phyloP scores from a whole-genome alignment of 805 yeast species.

The Saccharomycopsis malanga region DNA sequence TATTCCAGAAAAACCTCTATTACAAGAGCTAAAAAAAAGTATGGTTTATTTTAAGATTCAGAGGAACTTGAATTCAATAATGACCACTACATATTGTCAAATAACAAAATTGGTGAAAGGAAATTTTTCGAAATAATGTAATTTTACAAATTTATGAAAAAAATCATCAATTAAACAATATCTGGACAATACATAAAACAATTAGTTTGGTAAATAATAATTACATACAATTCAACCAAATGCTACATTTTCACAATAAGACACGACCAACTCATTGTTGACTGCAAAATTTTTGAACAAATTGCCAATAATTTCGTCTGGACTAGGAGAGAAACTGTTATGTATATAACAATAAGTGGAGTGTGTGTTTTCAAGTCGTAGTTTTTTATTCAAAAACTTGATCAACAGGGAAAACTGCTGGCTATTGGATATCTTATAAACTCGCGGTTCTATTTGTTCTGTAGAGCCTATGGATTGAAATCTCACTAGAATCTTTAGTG shows the following conservation, averaged over 20 bases:
- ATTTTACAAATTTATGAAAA: background rate
- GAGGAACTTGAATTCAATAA: too few species aligned
- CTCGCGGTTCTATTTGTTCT: conserved; percentile 41
- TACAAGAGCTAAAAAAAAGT: too few species aligned
- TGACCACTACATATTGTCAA: too few species aligned
- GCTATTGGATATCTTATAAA: conserved; percentile 41
- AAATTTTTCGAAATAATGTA: background rate
- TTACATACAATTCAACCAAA: conserved; percentile 38
- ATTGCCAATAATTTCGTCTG: conserved; percentile 37
- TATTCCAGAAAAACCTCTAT: too few species aligned
- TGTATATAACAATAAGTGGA: conserved; percentile 37
- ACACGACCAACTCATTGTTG: conserved; percentile 35
- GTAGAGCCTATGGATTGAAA: conserved; percentile 58
- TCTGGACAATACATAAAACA: too few species aligned
- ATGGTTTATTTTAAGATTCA: too few species aligned
- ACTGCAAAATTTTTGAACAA: conserved; percentile 32
- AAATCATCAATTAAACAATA: too few species aligned
- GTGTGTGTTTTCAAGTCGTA: conserved; percentile 26
- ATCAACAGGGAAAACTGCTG: conserved; percentile 42
- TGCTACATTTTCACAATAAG: conserved; percentile 41
- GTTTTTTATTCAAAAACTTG: conserved; percentile 37
- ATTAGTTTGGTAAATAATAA: too few species aligned
- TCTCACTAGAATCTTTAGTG: conserved; percentile 25
- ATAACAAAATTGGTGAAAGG: background rate
- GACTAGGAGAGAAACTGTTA: conserved; percentile 40